Percentiles rank a stretch among this genome's conserved stretches.
These are phyloP conservation scores for Macrolepiota fuliginosa DNA, from an alignment of 768 basidiomycete genomes.

Conservation along the genomic window DNA sequence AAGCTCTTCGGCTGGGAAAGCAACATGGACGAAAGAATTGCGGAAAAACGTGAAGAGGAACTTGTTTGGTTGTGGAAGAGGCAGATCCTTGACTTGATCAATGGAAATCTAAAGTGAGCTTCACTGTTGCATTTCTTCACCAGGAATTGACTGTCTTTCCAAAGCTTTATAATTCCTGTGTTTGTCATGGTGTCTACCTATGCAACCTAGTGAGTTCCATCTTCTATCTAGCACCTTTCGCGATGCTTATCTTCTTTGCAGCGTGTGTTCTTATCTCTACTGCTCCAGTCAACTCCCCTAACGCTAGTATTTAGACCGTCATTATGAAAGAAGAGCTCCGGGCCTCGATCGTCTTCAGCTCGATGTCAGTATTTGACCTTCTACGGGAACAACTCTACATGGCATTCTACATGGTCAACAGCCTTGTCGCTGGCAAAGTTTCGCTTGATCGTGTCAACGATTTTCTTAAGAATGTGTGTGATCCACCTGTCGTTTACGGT, in stretches of 20 bases:
- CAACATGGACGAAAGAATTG: slow-evolving; percentile 49
- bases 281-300: background rate
- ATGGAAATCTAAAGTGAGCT: slow-evolving; percentile 48
- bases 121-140: background rate
- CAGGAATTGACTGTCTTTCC: background rate
- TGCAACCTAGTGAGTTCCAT: slow-evolving; percentile 43
- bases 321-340: slow-evolving; percentile 35
- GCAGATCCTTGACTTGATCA: slow-evolving; percentile 52
- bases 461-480: slow-evolving; percentile 35
- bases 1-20: slow-evolving; percentile 73
- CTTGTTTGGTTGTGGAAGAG: slow-evolving; percentile 52
- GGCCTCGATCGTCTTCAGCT: slow-evolving; percentile 46
- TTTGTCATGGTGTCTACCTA: slow-evolving; percentile 65
- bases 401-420: slow-evolving; percentile 27
- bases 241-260: slow-evolving; percentile 4
- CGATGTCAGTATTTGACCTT: slow-evolving; percentile 65
- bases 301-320: slow-evolving; percentile 25
- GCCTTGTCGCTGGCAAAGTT: slow-evolving; percentile 47
- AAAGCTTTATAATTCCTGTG: slow-evolving; percentile 58
- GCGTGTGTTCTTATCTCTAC: slow-evolving; percentile 6
- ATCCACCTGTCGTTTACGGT: background rate
- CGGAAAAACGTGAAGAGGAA: slow-evolving; percentile 64
- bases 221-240: background rate
- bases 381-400: slow-evolving; percentile 50
- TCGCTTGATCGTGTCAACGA: slow-evolving; percentile 53